Base-by-base conservation (phyloP, 164 flowering plant species). In the Houttuynia cordata region DNA sequence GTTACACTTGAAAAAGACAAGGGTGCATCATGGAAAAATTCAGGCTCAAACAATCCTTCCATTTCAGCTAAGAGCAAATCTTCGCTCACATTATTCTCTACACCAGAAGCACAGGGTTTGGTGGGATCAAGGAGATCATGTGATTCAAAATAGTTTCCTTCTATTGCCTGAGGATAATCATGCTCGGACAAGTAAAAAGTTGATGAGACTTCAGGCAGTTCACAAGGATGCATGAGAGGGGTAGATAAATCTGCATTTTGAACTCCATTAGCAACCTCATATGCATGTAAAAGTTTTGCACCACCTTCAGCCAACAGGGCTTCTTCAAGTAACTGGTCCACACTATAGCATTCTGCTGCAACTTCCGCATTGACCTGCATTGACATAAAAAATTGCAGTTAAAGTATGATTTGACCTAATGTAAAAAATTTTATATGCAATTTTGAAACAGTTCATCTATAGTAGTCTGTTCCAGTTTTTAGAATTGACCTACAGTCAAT, bases 71-170 rank as follows among this genome's bases (percentile, higher is more conserved):
- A 14, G 19, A 64, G 73, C 62, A 74, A 62, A 54, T 30, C 0
- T 6, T 57, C 65, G 30, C 63, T 67, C 10, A n/a, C 51, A 42
- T 68, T 58, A 21, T 55, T 39, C 18, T 58, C 63, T 51, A 50
- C 25, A 25, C 41, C 49, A 5, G 70, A 55, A 42, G 58, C 40
- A 21, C 59, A 59, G 55, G 82, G 77, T 51, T 71, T 78, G 21
- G 78, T 12, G 23, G 17, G 75, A 63, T 72, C 79, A 47, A 76
- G 0, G 51, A 94, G 88, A 78, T 94, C 99, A 72, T 83, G 68
- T 51, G 88, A 74, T 72, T 94, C 96, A 57, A 91, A 62, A 70
- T 82, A 93, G 70, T 80, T 72, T 19, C 58, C 89, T 45, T 77
- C 91, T 22, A 13, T 7, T 23, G 4, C 14, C 49, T 58, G 20